Evolutionary conservation across 2,329 filamentous ascomycete genomes (phyloP), one percentile per base, ranked within the genome.

Genomic region (Immersiporthe knoxdaviesiana): DNA sequence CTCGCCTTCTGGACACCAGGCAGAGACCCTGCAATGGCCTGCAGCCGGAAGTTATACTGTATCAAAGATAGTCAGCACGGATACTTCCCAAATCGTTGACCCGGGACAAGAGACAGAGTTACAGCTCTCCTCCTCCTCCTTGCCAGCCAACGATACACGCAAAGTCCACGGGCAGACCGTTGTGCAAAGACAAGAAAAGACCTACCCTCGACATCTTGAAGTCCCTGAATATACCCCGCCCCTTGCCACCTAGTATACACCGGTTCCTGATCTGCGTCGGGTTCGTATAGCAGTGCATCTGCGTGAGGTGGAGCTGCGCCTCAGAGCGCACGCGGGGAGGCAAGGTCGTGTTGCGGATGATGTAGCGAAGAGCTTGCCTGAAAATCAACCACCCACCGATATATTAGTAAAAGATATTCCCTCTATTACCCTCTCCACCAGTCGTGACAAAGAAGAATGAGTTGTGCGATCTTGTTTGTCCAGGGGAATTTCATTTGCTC

Each of bases 201-300:
- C 93, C 79, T 87, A 98, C 95, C 83, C 95, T 88, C 70, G 91
- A 90, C 86, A 99, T 87, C 81, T 94, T 93, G 77, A 99, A 99
- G 77, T 96, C 95, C 68, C 93, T 89, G 73, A 98, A 85, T n/a
- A 99, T 86, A 90, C 94, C 93, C 74, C 93, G 87, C 24, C 91
- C 91, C 79, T 93, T 94, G n/a, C 96, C 96, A 73, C 94, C 94
- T 79, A 95, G 87, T 66, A 97, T 91, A 83, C 96, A 99, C 74
- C 96, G 85, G 82, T 97, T 98, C 80, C 91, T 90, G 79, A 99
- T 94, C 84, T 97, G 94, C 63, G 95, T 97, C 69, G 93, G 89
- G 71, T 94, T 88, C 47, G 96, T 98, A 82, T 98, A 98, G 84
- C 89, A 90, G 84, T 97, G 94, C 95, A 98, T 97, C 82, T 97